Base-by-base conservation (phyloP, 2,329 filamentous ascomycete genomes). In the Davidsoniella neocaledoniae region DNA sequence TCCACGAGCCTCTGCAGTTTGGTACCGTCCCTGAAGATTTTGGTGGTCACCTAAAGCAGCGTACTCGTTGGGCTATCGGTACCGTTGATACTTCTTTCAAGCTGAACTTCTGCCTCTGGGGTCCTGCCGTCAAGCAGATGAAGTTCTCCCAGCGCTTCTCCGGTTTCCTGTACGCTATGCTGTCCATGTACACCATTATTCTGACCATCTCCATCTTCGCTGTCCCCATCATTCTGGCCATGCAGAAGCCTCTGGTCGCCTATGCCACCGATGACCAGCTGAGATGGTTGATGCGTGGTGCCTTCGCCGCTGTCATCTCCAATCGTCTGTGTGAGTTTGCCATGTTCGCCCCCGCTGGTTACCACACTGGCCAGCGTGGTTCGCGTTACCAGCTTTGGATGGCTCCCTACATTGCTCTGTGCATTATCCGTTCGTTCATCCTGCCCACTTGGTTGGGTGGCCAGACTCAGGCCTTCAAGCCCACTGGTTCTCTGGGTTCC, bases 381-480 rank as follows among this genome's bases (percentile, higher is more conserved):
- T 67, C 68, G 2, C 66, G 73, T 3, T 72, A 72, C 54, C 71
- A 76, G 59, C 64, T 79, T 25, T 79, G 76, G 74, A 79, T 79
- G 74, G 68, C 74, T 5, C 74, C 75, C 0, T 79, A 77, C 60
- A 73, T 77, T 53, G 72, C 73, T 0, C 64, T 76, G 9, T 73
- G 70, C 56, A 69, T 79, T 49, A 61, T 77, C 47, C 73, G 73
- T 2, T 69, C 74, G 1, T 79, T 79, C 57, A 56, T 77, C 12
- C 64, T 79, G 2, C 75, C 75, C 23, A 68, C 58, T 6, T 78
- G 74, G 74, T 69, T 79, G 14, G 77, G 76, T 14, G 76, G 74
- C 17, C 67, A 74, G 57, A 61, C 69, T 0, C 70, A 74, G 59
- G 74, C 71, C 17, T 80, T 80, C 64, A 75, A 74, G 57, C 70